phyloP scores from a whole-genome alignment of 176 grass and related monocot genomes.

The Carex parvula region DNA sequence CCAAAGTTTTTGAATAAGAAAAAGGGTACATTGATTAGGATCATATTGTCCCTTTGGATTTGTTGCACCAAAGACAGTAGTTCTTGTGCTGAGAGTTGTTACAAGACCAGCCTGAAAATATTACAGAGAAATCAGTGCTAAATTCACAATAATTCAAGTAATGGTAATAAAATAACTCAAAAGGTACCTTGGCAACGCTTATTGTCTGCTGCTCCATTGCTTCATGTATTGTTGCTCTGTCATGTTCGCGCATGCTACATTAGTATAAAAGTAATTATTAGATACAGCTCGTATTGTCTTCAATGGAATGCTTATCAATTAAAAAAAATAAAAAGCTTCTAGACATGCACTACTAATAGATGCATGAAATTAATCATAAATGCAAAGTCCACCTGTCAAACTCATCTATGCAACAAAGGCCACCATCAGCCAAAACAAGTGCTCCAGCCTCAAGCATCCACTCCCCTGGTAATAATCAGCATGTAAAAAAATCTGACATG shows the following conservation, averaged over 20 bases:
- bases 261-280: not conserved
- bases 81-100: slow-evolving; percentile 85
- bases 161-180: slow-evolving; percentile 11
- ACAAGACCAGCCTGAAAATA: slow-evolving; percentile 78
- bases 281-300: not conserved
- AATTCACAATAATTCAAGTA: slow-evolving; percentile 12
- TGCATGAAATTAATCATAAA: not conserved
- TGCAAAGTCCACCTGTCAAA: slow-evolving; percentile 69
- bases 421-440: slow-evolving; percentile 96
- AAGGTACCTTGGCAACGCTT: slow-evolving; percentile 82
- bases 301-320: not conserved
- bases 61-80: slow-evolving; percentile 81
- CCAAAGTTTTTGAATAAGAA: not conserved
- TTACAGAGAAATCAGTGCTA: not conserved
- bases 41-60: slow-evolving; percentile 97
- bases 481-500: not conserved
- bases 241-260: slow-evolving; percentile 87
- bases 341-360: slow-evolving; percentile 1
- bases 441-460: slow-evolving; percentile 98
- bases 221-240: slow-evolving; percentile 98
- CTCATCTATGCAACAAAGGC: slow-evolving; percentile 98
- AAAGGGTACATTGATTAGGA: slow-evolving; percentile 60
- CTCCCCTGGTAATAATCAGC: slow-evolving; percentile 51
- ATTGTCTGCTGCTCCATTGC: slow-evolving; percentile 99
- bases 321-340: not conserved